Percentiles rank a stretch among this genome's conserved stretches.
Conservation (phyloP, 78 protist genomes). For the Tieghemostelium lacteum region DNA sequence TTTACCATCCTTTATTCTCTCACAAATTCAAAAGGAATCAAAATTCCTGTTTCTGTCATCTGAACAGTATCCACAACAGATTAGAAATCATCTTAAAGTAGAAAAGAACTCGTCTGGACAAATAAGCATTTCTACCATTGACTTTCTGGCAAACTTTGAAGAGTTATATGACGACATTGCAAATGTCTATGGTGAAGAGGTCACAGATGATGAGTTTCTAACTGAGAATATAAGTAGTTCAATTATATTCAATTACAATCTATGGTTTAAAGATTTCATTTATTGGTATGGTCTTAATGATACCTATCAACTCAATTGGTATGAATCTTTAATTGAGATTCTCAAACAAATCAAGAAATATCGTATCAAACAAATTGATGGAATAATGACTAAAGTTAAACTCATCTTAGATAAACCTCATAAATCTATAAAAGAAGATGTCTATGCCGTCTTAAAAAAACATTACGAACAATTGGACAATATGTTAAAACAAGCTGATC, state of each 20-base stretch:
- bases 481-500: too few species aligned
- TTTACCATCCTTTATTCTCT: background rate
- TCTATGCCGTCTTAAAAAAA: background rate
- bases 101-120: background rate
- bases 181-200: background rate
- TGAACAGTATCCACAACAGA: conserved; percentile 15
- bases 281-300: background rate
- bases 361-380: background rate
- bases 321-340: background rate
- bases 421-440: background rate
- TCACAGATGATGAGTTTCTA: background rate
- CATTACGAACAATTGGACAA: background rate
- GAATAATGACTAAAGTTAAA: background rate
- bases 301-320: background rate
- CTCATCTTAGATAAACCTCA: background rate
- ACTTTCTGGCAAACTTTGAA: background rate
- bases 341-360: background rate
- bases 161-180: background rate
- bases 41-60: conserved; percentile 1
- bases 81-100: background rate
- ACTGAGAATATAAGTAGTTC: background rate
- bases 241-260: conserved; percentile 9
- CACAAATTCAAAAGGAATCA: background rate
- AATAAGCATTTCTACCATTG: background rate
- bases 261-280: conserved; percentile 15